Conservation (phyloP, 164 flowering plant species). For the Nelumbo lutea region DNA sequence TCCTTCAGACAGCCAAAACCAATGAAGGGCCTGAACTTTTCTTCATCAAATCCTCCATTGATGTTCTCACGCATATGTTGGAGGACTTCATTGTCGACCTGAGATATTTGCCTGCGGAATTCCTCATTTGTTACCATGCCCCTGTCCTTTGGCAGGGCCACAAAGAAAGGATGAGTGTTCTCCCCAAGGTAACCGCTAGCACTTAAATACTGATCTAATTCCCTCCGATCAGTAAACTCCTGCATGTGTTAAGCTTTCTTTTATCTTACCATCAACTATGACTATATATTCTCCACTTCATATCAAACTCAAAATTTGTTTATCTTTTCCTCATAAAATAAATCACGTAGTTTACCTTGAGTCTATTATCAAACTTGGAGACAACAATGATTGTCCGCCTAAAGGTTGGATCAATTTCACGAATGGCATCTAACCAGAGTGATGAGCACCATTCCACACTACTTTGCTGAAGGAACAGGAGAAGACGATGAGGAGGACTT, state of each 20-base stretch:
- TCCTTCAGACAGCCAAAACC: slow-evolving; percentile 79
- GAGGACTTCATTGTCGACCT: slow-evolving; percentile 73
- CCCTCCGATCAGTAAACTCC: slow-evolving; percentile 95
- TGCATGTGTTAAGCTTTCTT: slow-evolving; percentile 24
- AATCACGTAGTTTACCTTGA: slow-evolving; percentile 52
- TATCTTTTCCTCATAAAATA: not conserved
- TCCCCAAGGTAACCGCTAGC: slow-evolving; percentile 98
- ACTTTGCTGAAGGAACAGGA: slow-evolving; percentile 96
- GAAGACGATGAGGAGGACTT: slow-evolving; percentile 91
- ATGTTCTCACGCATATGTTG: slow-evolving; percentile 74
- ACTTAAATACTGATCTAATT: slow-evolving; percentile 94
- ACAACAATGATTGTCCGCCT: slow-evolving; percentile 83
- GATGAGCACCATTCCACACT: slow-evolving; percentile 99
- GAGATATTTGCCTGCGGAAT: slow-evolving; percentile 86
- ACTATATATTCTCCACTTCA: no score
- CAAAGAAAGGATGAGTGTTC: slow-evolving; percentile 74
- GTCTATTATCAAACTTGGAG: slow-evolving; percentile 95
- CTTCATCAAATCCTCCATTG: slow-evolving; percentile 95
- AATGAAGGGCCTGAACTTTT: slow-evolving; percentile 65
- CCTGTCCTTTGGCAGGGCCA: slow-evolving; percentile 90
- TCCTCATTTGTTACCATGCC: slow-evolving; percentile 78
- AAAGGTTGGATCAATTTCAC: slow-evolving; percentile 86
- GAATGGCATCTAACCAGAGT: slow-evolving; percentile 88
- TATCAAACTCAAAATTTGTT: not conserved
- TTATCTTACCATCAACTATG: not conserved